These are phyloP conservation scores for Endocalyx cinctus DNA, from an alignment of 2,329 filamentous ascomycete species.

Conservation along the genomic window DNA sequence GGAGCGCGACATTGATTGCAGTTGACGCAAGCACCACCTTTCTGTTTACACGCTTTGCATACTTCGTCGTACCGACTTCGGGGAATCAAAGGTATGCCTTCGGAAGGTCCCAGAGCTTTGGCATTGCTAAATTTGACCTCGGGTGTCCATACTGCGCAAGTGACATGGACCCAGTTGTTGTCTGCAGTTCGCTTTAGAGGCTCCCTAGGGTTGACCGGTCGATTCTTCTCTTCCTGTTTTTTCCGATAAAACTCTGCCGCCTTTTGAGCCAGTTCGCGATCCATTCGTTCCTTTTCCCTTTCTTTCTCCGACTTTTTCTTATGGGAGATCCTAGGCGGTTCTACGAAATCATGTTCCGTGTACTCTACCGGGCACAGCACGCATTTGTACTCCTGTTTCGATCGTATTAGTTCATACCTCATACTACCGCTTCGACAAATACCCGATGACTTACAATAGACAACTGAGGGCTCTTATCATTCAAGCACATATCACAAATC, in stretches of 20 bases:
- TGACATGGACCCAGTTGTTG: constrained; percentile 98
- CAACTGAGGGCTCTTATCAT: constrained; percentile 86
- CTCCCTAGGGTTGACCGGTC: constrained; percentile 79
- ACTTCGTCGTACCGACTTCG: constrained; percentile 66
- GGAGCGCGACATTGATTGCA: constrained; percentile 69
- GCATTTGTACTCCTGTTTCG: constrained; percentile 74
- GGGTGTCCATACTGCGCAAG: constrained; percentile 85
- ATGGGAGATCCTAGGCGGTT: constrained; percentile 71
- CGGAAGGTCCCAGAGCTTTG: constrained; percentile 74
- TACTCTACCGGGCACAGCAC: constrained; percentile 81
- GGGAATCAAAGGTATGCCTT: constrained; percentile 83
- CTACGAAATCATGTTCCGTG: constrained; percentile 79
- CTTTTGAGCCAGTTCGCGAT: constrained; percentile 77
- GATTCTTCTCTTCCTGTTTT: constrained; percentile 77
- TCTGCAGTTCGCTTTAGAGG: constrained; percentile 89
- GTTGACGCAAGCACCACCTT: constrained; percentile 71
- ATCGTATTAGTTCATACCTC: constrained; percentile 29
- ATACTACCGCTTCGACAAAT: too few relatives aligned
- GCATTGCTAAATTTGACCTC: constrained; percentile 92
- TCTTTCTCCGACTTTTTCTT: constrained; percentile 91
- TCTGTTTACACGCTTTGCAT: constrained; percentile 80
- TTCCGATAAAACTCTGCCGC: constrained; percentile 78
- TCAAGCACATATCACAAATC: constrained; percentile 93
- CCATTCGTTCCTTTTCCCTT: constrained; percentile 78
- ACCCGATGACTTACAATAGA: constrained; percentile 79